Base-by-base conservation (phyloP, 768 basidiomycete genomes). In the Pluteus cervinus region DNA sequence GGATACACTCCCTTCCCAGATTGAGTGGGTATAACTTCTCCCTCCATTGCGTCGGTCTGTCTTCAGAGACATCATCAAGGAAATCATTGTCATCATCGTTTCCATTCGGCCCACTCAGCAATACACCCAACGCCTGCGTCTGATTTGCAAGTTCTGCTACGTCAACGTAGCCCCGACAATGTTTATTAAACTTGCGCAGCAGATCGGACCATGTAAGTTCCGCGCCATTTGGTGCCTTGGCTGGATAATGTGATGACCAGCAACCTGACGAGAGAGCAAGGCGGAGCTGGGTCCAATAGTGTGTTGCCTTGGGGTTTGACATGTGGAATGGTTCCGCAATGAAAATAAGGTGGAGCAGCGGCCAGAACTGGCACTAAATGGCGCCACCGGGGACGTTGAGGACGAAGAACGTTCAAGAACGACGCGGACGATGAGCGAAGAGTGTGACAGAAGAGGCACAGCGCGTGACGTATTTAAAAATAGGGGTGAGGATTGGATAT, bases 161-260 rank as follows among this genome's bases (percentile, higher is more conserved):
- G 40, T 80, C 78, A 43, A 56, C 49, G 47, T 69, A 77, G 0
- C 81, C 79, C 4, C 56, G 57, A 50, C 81, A 83, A 47, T 92
- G 89, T 46, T 92, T 92, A 55, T 84, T 80, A 63, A 87, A 89
- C 59, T 92, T 92, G 46, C 86, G 74, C 26, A 91, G 60, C 9
- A 91, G 73, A 51, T 87, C 83, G 2, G 78, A 66, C 89, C 89
- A 92, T 8, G 79, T 63, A 11, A 91, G 55, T 4, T 56, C 47
- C 0, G 50, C 42, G 10, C 73, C 81, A 21, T 74, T 73, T 21
- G 68, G 69, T 1, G 73, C 61, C 46, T 71, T 83, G 4, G 81
- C 83, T 1, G 87, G 86, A 18, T 55, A 54, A 2, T 61, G 44
- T 5, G 80, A 62, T 10, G 75, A 60, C 89, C 89, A 92, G 46